Percentiles rank a stretch among this genome's conserved stretches.
phyloP scores from a whole-genome alignment of 179 eudicot species.

The Carnegiea gigantea region DNA sequence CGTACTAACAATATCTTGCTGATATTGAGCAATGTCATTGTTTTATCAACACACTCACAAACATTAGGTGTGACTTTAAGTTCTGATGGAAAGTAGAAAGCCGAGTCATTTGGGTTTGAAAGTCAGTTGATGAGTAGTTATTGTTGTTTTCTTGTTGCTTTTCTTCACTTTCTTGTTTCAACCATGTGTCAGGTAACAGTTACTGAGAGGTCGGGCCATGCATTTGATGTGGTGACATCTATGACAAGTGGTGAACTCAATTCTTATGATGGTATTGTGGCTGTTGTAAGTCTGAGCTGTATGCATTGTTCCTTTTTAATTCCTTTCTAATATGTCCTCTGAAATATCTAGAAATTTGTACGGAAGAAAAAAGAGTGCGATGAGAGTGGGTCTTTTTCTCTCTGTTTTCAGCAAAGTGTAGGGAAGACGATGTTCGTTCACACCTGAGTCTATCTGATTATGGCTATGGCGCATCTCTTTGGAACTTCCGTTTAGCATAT shows the following conservation, averaged over 20 bases:
- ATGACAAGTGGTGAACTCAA: conserved; percentile 67
- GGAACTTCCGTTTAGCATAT: not conserved
- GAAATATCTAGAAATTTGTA: not conserved
- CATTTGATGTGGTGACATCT: conserved; percentile 70
- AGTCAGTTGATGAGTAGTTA: not conserved
- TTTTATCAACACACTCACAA: not conserved
- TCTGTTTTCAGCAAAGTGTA: not conserved
- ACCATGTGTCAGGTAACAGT: conserved; percentile 57
- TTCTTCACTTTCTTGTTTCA: not conserved
- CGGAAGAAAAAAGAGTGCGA: not conserved
- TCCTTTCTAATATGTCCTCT: not conserved
- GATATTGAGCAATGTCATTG: not conserved
- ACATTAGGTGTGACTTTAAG: not conserved
- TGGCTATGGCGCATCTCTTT: not conserved
- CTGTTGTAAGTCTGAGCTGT: conserved; percentile 72
- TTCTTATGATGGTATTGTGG: conserved; percentile 80
- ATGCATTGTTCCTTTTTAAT: conserved; percentile 1
- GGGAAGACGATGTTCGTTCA: not conserved
- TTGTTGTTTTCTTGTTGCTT: conserved; percentile 3
- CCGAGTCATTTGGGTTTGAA: not conserved
- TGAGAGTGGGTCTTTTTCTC: not conserved
- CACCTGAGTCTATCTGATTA: not conserved
- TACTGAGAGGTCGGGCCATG: conserved; percentile 92
- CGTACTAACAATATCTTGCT: not conserved
- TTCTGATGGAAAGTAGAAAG: not conserved